Conservation (phyloP, 1,284 basidiomycete genomes). For the Microbotryum lychnidis-dioicae region DNA sequence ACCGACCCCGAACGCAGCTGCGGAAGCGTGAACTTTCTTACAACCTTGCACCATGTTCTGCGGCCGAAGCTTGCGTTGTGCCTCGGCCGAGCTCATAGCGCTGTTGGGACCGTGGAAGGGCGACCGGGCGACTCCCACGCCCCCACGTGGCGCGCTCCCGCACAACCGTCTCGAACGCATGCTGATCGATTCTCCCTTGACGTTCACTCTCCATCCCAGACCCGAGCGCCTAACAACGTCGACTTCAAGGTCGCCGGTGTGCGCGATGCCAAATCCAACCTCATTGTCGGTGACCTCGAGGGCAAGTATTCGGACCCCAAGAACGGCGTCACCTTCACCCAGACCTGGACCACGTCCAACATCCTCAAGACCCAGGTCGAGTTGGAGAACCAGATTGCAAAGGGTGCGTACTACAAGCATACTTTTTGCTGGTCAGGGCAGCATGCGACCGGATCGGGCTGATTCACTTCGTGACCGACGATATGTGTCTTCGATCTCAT, state of each 20-base stretch:
- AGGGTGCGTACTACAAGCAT: conserved; percentile 46
- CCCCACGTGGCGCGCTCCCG: too few species aligned
- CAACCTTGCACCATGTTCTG: too few species aligned
- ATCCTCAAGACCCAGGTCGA: conserved; percentile 82
- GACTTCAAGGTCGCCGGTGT: conserved; percentile 57
- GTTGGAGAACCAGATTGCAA: conserved; percentile 95
- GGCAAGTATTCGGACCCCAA: conserved; percentile 77
- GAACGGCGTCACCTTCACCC: conserved; percentile 82
- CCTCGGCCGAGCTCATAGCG: too few species aligned
- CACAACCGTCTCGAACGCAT: too few species aligned
- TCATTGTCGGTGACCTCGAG: conserved; percentile 76
- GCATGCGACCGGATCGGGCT: not conserved
- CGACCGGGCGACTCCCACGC: too few species aligned
- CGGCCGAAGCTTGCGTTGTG: too few species aligned
- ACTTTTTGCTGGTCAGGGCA: not conserved
- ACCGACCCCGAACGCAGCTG: too few species aligned
- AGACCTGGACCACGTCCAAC: conserved; percentile 87
- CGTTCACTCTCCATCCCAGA: conserved; percentile 51
- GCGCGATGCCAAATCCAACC: conserved; percentile 62
- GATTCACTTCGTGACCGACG: not conserved
- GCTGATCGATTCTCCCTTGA: too few species aligned
- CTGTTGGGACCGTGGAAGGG: too few species aligned
- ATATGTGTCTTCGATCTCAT: not conserved
- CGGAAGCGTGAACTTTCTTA: too few species aligned
- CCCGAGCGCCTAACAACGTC: conserved; percentile 63